Evolutionary conservation across 371 early-diverging fungal species (phyloP), one percentile per base, ranked within the genome.

Genomic region (Lichtheimia corymbifera): DNA sequence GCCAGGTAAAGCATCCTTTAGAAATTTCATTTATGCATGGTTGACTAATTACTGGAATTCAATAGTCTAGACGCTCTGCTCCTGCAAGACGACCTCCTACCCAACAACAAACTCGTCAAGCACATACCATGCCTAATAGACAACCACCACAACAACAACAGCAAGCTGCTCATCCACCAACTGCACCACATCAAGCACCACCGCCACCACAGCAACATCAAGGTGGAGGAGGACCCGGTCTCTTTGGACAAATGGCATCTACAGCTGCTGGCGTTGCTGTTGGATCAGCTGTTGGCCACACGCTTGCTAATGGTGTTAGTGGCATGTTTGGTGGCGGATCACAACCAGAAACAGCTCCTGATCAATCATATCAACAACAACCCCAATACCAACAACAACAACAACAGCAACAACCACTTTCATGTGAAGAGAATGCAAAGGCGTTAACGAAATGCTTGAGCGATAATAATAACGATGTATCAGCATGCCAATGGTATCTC

Each of bases 251-350:
- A 64, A 68, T 93, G 92, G 95, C 94, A 17, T 78, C 93, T 17
- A 95, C 94, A 17, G 97, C 95, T 40, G 97, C 92, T 57, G 94
- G 94, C 76, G 95, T 95, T 51, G 97, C 95, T 59, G 90, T 95
- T 20, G 96, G 95, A 63, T 86, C 87, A 28, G 87, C 94, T 30
- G 86, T 91, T 28, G 93, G 91, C 50, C 90, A 89, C 61, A 84
- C 84, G 25, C 62, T 91, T 54, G 91, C 83, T 54, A 79, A 73
- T 61, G 94, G 93, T 58, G 75, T 94, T 53, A 82, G 89, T 27
- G 79, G 86, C 53, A 50, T 90, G 65, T 91, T 94, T 65, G 65
- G 87, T 30, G 92, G 94, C 41, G 22, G 22, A 18, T 12, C 25
- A 24, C 22, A n/a, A 22, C 18, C 67, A 13, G 62, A 67, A 14